Evolutionary conservation across 2,329 filamentous ascomycete species (phyloP), one percentile per base, ranked within the genome.

Genomic region (Alternaria conjuncta): DNA sequence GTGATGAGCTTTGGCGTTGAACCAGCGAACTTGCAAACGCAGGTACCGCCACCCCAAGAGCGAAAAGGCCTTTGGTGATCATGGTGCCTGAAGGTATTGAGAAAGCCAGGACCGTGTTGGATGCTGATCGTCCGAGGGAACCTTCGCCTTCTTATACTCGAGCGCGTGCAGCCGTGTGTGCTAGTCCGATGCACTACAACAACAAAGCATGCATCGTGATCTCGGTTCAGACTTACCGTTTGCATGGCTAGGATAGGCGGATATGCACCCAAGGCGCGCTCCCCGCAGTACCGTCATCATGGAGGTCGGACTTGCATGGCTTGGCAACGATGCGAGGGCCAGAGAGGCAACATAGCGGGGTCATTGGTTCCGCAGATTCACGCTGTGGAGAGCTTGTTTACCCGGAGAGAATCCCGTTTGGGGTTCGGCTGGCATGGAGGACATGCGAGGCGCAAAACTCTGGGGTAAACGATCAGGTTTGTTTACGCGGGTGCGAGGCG

Each of bases 1-100:
- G 61, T 20, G 71, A 69, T 21, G 64, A 57, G 51, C 60, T 65
- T 44, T 75, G 73, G 26, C 71, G 73, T 47, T 57, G 58, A 11
- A 54, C 66, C 26, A 75, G 49, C 15, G 60, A 60, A 18, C 56
- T 62, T 20, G 68, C 70, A 41, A 74, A 55, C 5, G 65, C 68
- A 25, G 73, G 60, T 32, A 71, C 51, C 6, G 70, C 71, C n/a
- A 66, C 61, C 25, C 69, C 70, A 25, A 75, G 65, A 45, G 73
- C 54, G n/a, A 75, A 44, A 41, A 72, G 65, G 28, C 55, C 67
- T 65, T 69, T 73, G 55, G 61, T 63, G 26, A 75, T 60, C 71
- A 74, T 75, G 60, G 55, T 75, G 64, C 18, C 61, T 60, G 51
- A 47, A 61, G 58, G 51, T 51, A 47, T 61, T 55, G 56, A 32